Conservation (phyloP, 1,284 basidiomycete genomes). For the Ustilago curta region DNA sequence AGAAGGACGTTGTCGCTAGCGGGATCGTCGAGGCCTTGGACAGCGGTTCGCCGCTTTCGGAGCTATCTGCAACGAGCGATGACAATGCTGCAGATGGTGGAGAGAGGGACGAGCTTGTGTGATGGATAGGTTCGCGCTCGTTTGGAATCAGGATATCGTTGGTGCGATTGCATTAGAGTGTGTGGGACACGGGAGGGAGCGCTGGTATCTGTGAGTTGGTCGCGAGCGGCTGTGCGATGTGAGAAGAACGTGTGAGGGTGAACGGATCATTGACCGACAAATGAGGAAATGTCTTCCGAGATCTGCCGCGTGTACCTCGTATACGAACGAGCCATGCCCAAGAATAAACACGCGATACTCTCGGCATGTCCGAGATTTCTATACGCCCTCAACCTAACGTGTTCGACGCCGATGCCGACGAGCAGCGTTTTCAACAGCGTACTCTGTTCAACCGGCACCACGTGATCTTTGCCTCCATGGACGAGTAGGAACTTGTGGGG, state of each 20-base stretch:
- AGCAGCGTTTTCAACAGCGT: slow-evolving; percentile 70
- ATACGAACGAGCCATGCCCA: slow-evolving; percentile 59
- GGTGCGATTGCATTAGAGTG: background rate
- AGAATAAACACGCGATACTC: slow-evolving; percentile 62
- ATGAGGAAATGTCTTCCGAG: slow-evolving; percentile 53
- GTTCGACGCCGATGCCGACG: slow-evolving; percentile 69
- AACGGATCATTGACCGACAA: slow-evolving; percentile 38
- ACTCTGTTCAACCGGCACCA: slow-evolving; percentile 69
- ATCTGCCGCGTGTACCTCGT: slow-evolving; percentile 69
- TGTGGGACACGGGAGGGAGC: background rate
- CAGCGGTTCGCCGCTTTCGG: slow-evolving; percentile 24
- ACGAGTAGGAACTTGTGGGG: slow-evolving; percentile 69
- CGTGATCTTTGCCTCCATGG: slow-evolving; percentile 69
- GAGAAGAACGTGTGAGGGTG: background rate
- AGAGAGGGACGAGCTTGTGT: slow-evolving; percentile 15
- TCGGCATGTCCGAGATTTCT: slow-evolving; percentile 69
- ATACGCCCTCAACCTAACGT: slow-evolving; percentile 68
- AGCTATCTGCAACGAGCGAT: background rate
- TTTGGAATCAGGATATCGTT: background rate
- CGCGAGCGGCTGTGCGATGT: background rate
- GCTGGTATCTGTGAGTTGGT: slow-evolving; percentile 1
- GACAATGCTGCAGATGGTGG: slow-evolving; percentile 2
- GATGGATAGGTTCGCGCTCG: slow-evolving; percentile 8
- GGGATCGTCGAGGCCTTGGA: slow-evolving; percentile 1
- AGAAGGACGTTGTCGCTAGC: background rate